These are phyloP conservation scores for Phytophthora cryptogea DNA, from an alignment of 352 stramenopile species.

Conservation along the genomic window DNA sequence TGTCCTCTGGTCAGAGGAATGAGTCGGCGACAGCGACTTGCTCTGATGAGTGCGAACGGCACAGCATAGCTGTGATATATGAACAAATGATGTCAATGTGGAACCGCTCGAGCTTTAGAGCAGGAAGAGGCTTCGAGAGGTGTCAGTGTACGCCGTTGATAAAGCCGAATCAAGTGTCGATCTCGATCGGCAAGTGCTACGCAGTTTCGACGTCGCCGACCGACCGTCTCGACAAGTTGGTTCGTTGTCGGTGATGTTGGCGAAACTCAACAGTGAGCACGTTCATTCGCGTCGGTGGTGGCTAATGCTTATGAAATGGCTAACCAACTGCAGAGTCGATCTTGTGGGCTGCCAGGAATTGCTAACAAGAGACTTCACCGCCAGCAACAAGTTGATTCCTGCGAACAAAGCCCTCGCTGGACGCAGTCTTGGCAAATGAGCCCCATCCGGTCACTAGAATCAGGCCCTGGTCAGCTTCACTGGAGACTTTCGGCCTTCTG, in stretches of 20 bases:
- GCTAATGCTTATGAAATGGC: slow-evolving; percentile 17
- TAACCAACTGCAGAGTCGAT: slow-evolving; percentile 10
- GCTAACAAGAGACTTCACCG: slow-evolving; percentile 7
- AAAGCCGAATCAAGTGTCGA: slow-evolving; percentile 1
- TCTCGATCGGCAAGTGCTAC: not conserved
- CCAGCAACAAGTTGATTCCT: slow-evolving; percentile 21
- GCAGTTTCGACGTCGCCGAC: slow-evolving; percentile 2
- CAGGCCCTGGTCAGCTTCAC: slow-evolving; percentile 27
- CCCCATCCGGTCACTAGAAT: slow-evolving; percentile 26
- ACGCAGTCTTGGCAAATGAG: slow-evolving; percentile 36
- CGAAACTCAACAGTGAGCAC: not conserved
- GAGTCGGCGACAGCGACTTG: not conserved
- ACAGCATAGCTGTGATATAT: slow-evolving; percentile 14
- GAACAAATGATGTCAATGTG: slow-evolving; percentile 13
- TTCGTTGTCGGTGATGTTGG: not conserved
- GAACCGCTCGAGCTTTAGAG: not conserved
- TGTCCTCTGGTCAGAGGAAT: slow-evolving; percentile 31
- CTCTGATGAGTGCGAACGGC: not conserved
- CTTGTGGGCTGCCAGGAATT: slow-evolving; percentile 17
- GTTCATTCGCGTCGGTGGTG: slow-evolving; percentile 14
- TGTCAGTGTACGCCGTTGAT: slow-evolving; percentile 15
- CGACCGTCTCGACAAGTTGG: slow-evolving; percentile 13
- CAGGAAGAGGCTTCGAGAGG: slow-evolving; percentile 9
- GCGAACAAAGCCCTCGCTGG: slow-evolving; percentile 19
- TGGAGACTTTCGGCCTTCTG: slow-evolving; percentile 25